Conservation (phyloP, 441 rosid genomes). For the Adansonia rubrostipa region DNA sequence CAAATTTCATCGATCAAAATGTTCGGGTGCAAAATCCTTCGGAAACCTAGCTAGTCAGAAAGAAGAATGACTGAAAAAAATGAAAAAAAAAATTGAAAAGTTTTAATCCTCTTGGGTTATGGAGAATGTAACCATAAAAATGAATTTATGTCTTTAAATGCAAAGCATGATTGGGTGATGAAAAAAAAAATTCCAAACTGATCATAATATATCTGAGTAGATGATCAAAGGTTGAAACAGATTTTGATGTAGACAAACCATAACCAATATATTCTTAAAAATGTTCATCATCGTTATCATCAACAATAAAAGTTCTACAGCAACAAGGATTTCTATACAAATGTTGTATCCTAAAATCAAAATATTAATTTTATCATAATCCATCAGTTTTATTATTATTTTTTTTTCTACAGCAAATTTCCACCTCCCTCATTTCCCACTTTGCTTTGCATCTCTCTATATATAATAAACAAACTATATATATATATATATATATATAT, state of each 20-base stretch:
- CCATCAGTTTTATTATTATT: conserved; percentile 19
- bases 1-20: too few species aligned
- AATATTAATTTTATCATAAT: conserved; percentile 15
- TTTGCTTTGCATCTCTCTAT: conserved; percentile 23
- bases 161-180: conserved; percentile 16
- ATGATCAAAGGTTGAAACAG: conserved; percentile 19
- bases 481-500: neutral
- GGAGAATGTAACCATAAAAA: neutral
- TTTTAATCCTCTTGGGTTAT: conserved; percentile 16
- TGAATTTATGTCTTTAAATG: conserved; percentile 7
- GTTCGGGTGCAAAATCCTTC: neutral
- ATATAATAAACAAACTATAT: conserved; percentile 17
- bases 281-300: conserved; percentile 12
- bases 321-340: conserved; percentile 23
- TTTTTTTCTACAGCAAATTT: conserved; percentile 28
- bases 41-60: neutral
- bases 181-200: neutral
- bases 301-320: conserved; percentile 15
- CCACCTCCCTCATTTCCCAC: neutral
- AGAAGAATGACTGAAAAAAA: neutral
- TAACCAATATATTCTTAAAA: conserved; percentile 26
- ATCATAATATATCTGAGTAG: neutral
- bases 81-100: neutral
- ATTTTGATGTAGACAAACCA: conserved; percentile 19
- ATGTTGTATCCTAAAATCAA: conserved; percentile 22